phyloP scores from a whole-genome alignment of 2,329 filamentous ascomycete genomes.

The Ascochyta clinopodiicola region DNA sequence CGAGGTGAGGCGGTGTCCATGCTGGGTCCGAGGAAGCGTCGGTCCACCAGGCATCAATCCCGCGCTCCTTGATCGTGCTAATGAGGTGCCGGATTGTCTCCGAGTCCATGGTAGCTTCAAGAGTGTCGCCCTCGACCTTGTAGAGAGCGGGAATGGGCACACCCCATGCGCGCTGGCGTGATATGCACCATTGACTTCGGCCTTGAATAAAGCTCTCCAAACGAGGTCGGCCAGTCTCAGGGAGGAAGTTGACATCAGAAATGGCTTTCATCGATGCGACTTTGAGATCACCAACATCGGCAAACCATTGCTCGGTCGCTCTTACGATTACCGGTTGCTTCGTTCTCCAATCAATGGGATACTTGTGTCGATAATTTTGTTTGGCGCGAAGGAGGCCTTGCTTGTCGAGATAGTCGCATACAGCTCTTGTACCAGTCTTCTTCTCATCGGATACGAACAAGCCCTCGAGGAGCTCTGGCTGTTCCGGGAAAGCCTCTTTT shows the following conservation, averaged over 20 bases:
- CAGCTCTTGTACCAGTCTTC: slow-evolving; percentile 57
- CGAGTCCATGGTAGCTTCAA: slow-evolving; percentile 75
- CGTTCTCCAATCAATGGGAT: slow-evolving; percentile 97
- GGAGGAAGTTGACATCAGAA: slow-evolving; percentile 77
- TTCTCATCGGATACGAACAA: slow-evolving; percentile 75
- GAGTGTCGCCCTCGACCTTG: slow-evolving; percentile 65
- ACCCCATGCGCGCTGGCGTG: slow-evolving; percentile 92
- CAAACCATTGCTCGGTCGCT: slow-evolving; percentile 97
- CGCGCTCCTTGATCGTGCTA: slow-evolving; percentile 73
- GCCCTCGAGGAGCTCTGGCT: slow-evolving; percentile 71
- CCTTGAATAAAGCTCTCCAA: slow-evolving; percentile 86
- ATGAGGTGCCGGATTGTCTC: slow-evolving; percentile 87
- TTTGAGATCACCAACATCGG: slow-evolving; percentile 86
- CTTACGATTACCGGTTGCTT: slow-evolving; percentile 90
- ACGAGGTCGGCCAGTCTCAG: slow-evolving; percentile 73
- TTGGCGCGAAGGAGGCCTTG: slow-evolving; percentile 66
- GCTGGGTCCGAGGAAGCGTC: slow-evolving; percentile 75
- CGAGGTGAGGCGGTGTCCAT: slow-evolving; percentile 75
- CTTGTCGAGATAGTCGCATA: slow-evolving; percentile 70
- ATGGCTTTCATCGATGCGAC: slow-evolving; percentile 73
- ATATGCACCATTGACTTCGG: slow-evolving; percentile 97
- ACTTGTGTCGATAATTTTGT: slow-evolving; percentile 84
- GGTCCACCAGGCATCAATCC: slow-evolving; percentile 94
- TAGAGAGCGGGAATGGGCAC: slow-evolving; percentile 95
- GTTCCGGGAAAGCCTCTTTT: slow-evolving; percentile 73